Base-by-base conservation (phyloP, 495 filamentous ascomycete species). In the Cercophora newfieldiana region DNA sequence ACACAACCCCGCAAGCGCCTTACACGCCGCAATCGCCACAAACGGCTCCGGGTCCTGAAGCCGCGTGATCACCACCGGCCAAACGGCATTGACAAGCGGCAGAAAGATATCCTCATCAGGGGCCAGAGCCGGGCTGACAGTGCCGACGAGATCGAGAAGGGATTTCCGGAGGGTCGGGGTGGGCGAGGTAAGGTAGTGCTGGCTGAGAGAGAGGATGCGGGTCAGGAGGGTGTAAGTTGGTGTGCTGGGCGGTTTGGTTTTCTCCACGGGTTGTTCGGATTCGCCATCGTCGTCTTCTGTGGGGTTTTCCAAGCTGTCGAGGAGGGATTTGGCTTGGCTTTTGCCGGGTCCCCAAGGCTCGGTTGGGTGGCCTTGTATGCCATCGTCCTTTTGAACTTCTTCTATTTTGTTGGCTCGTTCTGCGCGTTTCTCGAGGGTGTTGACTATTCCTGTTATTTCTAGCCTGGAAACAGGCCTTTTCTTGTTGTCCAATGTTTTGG, bases 71-170 rank as follows among this genome's bases (percentile, higher is more conserved):
- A 96, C 79, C 5, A 91, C 86, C 0, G 93, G 92, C 92, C 93
- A 99, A 25, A 97, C 77, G 3, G 91, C 90, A 73, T 97, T 92
- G 54, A 97, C 88, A 2, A 97, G 81, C 0, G 95, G 95, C 0
- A 99, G 81, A 72, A 96, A 97, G 14, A 86, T 86, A 56, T 91
- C 86, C 72, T 96, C 90, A 70, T 95, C 87, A 0, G 82, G 80
- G 1, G 89, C 85, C 2, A 97, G 83, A 3, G 88, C 82, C 0
- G 88, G 86, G 12, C 88, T 81, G 8, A 90, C 86, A 3, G 88
- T 89, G 22, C 83, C 75, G 30, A 97, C 83, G 7, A 97, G 88
- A 37, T 83, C 82, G 53, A 97, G 86, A 0, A 97, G 84, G 2
- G 87, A 90, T 22, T 86, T 84, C 28, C 94, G 91, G 28, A 99